These are phyloP conservation scores for Wallemia mellicola DNA, from an alignment of 1,284 basidiomycete species.

Conservation along the genomic window DNA sequence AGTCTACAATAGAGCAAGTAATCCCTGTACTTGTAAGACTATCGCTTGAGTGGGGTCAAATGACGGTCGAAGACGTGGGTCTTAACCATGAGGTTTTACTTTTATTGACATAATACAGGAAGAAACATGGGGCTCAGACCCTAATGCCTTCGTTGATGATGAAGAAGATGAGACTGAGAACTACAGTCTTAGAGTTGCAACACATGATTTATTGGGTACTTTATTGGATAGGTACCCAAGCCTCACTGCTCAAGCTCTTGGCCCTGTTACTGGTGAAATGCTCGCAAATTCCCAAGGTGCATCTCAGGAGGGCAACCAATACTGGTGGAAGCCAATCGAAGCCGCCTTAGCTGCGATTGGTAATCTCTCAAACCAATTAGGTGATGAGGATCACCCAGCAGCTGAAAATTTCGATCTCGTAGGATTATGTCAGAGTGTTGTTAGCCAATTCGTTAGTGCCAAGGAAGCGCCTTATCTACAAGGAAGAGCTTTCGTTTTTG, in stretches of 20 bases:
- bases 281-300: constrained; percentile 8
- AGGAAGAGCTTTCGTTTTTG: constrained; percentile 78
- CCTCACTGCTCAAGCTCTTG: constrained; percentile 27
- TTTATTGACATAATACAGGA: constrained; percentile 24
- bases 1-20: constrained; percentile 15
- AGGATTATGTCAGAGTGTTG: too few relatives aligned
- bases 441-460: not conserved
- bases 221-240: constrained; percentile 36
- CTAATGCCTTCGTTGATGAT: constrained; percentile 73
- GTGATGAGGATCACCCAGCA: constrained; percentile 46
- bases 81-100: too few relatives aligned
- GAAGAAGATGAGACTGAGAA: constrained; percentile 68
- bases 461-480: constrained; percentile 64
- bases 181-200: constrained; percentile 53
- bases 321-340: constrained; percentile 61
- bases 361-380: constrained; percentile 42
- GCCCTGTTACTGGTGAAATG: constrained; percentile 26
- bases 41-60: constrained; percentile 46
- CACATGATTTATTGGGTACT: constrained; percentile 54
- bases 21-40: constrained; percentile 26
- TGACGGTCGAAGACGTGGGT: constrained; percentile 60
- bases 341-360: constrained; percentile 57
- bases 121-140: constrained; percentile 62
- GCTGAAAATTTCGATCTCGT: constrained; percentile 16
- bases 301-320: constrained; percentile 10